Percentiles rank a stretch among this genome's conserved stretches.
phyloP scores from a whole-genome alignment of 345 rosid genomes.

The Citrus reticulata region DNA sequence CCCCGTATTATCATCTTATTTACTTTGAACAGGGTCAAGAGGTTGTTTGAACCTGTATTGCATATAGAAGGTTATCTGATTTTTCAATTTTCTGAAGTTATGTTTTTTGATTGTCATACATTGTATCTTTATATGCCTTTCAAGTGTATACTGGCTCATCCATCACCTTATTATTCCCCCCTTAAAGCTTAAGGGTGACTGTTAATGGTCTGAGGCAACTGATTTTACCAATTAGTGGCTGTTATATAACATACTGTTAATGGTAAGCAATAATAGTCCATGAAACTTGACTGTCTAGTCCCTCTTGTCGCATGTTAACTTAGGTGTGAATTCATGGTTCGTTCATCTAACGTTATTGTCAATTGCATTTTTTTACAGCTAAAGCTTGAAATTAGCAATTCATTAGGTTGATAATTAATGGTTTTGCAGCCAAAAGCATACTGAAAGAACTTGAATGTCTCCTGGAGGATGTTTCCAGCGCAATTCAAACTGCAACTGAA shows the following conservation, averaged over 20 bases:
- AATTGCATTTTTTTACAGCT: neutral
- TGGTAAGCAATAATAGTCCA: neutral
- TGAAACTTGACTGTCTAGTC: neutral
- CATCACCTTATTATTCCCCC: neutral
- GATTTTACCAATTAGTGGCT: neutral
- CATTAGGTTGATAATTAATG: neutral
- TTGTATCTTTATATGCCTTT: neutral
- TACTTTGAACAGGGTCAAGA: neutral
- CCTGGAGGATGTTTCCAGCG: constrained; percentile 39
- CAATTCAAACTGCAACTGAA: constrained; percentile 34
- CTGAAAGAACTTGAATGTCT: constrained; percentile 50
- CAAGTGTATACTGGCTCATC: neutral
- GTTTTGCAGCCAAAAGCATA: constrained; percentile 48
- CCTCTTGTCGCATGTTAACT: neutral
- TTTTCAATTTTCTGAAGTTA: neutral
- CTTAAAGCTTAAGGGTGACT: neutral
- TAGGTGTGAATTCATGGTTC: neutral
- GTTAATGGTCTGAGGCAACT: neutral
- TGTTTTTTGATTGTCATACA: neutral
- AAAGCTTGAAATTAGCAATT: neutral
- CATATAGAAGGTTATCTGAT: neutral
- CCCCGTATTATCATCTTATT: neutral
- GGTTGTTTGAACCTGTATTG: neutral
- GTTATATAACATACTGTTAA: no score
- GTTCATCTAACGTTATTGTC: neutral